These are phyloP conservation scores for Lachnellula suecica DNA, from an alignment of 2,329 filamentous ascomycete species.

Conservation along the genomic window DNA sequence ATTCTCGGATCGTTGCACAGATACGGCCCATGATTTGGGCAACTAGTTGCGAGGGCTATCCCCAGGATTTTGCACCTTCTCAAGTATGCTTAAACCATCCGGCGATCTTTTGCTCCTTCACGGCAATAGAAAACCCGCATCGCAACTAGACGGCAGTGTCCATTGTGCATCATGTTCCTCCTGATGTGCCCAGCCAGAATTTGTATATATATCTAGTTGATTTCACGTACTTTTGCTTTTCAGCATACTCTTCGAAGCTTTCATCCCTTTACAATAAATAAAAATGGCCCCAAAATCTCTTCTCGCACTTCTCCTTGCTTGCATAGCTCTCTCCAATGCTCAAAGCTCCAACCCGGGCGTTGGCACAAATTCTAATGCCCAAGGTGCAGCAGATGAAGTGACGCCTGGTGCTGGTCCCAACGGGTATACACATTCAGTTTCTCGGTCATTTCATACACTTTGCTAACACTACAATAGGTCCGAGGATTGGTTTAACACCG, in stretches of 20 bases:
- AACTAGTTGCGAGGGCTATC: background rate
- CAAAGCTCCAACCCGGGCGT: conserved; percentile 1
- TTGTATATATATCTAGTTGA: too few species aligned
- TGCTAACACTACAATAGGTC: conserved; percentile 24
- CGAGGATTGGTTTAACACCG: conserved; percentile 33
- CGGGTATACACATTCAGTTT: conserved; percentile 5
- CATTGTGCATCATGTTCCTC: background rate
- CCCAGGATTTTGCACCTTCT: background rate
- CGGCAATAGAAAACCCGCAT: background rate
- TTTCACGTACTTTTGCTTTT: too few species aligned
- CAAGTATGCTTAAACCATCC: background rate
- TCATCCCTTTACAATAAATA: background rate
- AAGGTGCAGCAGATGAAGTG: conserved; percentile 15
- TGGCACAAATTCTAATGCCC: conserved; percentile 1
- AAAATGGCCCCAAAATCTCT: background rate
- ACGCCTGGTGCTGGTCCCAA: conserved; percentile 15
- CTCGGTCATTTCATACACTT: background rate
- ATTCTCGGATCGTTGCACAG: background rate
- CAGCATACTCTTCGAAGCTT: background rate
- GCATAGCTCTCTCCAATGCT: background rate
- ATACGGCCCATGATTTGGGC: too few species aligned
- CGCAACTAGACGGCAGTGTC: background rate
- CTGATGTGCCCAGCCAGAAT: background rate
- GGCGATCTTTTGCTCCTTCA: background rate
- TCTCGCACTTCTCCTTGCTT: background rate